Evolutionary conservation across 2,329 filamentous ascomycete genomes (phyloP), one percentile per base, ranked within the genome.

Genomic region (Apiospora marii): DNA sequence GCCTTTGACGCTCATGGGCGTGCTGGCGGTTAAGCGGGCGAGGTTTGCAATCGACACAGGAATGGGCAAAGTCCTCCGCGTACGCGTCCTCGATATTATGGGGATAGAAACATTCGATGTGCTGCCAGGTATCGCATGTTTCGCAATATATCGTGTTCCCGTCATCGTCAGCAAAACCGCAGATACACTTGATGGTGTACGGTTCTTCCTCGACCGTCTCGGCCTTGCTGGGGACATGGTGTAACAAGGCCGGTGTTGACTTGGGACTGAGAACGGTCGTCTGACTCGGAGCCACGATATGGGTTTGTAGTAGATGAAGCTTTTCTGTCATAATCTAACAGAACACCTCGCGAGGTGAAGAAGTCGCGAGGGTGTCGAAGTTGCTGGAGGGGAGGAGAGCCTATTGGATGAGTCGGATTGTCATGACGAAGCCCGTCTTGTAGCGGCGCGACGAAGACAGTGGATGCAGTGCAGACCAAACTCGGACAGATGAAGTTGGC

Each of bases 171-270:
- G 91, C 87, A 83, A 93, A 98, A 82, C 92, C 92, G 85, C 96
- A 99, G 78, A 98, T 97, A 89, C 96, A 99, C 87, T 97, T 98
- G 86, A 98, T 98, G 73, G 94, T 97, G 83, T 97, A 97, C 24
- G 93, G 93, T 83, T 96, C 93, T 84, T 95, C 93, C 75, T 92
- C 90, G 79, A 92, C 91, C 73, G 83, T 82, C 83, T 92, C 88
- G 77, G 83, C 82, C 83, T 87, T 86, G 72, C 82, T 83, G 72
- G 82, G 77, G 74, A 80, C 80, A 81, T 87, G 83, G 76, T 85
- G 82, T 72, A 81, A 82, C 37, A 81, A 73, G 77, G 81, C 76
- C 73, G 81, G 78, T 71, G 79, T 80, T 76, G 82, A 75, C 71
- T 80, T 81, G 74, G 84, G 82, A 79, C 84, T 82, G 78, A 83